Base-by-base conservation (phyloP, 345 rosid species). In the Pugionium dolabratum region DNA sequence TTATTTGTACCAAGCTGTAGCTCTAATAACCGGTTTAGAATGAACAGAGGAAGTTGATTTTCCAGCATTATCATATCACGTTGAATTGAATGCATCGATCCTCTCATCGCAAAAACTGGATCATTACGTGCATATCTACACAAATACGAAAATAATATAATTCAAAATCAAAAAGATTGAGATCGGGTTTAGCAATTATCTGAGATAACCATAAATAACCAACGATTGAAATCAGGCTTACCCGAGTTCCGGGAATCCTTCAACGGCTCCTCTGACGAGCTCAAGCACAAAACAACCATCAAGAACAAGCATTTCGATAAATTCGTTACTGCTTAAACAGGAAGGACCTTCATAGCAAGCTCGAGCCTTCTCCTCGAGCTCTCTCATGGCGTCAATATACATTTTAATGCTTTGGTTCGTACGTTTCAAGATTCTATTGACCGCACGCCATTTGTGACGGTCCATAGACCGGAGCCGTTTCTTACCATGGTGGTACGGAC, bases 41-140 rank as follows among this genome's bases (percentile, higher is more conserved):
- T 52, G 26, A 85, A 92, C 9, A 92, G 72, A 1, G 98, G 96
- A 72, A 87, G 76, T 72, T 87, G 95, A 33, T 89, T 92, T 78
- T 89, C 96, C 4, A 92, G 61, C 95, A 92, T 89, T 63, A 87
- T 80, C 96, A 89, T 92, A 64, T 92, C 98, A 41, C 90, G 71
- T 62, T 87, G 95, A 63, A 89, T 89, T 2, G 93, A 78, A 78
- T 89, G 97, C 98, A 89, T 92, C 1, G 87, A 81, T 8, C 94
- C 97, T 32, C 97, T 83, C 90, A 89, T 87, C 0, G 91, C 84
- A 9, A 89, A 93, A 36, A 87, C 72, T 2, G 97, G 97, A 71
- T 89, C 98, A 31, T 85, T 87, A 49, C 85, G 79, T 6, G 87
- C 74, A 64, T 93, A 93, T 50, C 76, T 73, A 37, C 44, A 65